Evolutionary conservation across 2,329 filamentous ascomycete species (phyloP).

Genomic region (Sphaerulina populicola): DNA sequence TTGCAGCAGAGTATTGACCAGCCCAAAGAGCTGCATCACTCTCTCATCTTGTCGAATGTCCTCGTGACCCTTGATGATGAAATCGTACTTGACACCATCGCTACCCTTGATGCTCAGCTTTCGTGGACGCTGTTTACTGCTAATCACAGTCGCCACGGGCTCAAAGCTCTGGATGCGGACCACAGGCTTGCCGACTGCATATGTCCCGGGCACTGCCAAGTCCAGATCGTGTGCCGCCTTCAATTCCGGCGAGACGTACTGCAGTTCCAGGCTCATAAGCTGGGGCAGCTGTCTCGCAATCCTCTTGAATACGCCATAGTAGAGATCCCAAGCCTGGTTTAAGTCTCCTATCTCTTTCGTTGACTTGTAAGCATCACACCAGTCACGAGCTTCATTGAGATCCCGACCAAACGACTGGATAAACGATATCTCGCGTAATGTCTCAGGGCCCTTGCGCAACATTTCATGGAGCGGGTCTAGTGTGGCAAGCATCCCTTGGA

Average conservation of each 20-base stretch:
- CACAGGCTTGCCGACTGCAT: conserved; percentile 69
- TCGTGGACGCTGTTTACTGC: conserved; percentile 89
- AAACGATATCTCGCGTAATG: conserved; percentile 90
- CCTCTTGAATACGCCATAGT: conserved; percentile 95
- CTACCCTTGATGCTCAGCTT: conserved; percentile 83
- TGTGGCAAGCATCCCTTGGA: conserved; percentile 91
- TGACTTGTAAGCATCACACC: conserved; percentile 84
- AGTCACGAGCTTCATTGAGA: conserved; percentile 87
- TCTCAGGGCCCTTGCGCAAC: conserved; percentile 84
- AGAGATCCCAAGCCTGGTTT: conserved; percentile 97
- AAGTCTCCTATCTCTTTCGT: conserved; percentile 89
- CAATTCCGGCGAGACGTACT: conserved; percentile 93
- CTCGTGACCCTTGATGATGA: conserved; percentile 95
- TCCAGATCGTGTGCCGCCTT: conserved; percentile 78
- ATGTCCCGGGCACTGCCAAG: conserved; percentile 91
- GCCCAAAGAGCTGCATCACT: conserved; percentile 97
- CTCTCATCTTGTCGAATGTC: conserved; percentile 98
- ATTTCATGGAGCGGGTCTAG: conserved; percentile 85
- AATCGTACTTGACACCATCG: conserved; percentile 79
- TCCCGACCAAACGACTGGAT: conserved; percentile 95
- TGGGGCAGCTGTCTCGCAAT: conserved; percentile 90
- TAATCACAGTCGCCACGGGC: conserved; percentile 80
- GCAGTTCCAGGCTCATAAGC: conserved; percentile 82
- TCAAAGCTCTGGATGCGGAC: conserved; percentile 86
- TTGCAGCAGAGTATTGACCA: conserved; percentile 89